These are phyloP conservation scores for Parasitella parasitica DNA, from an alignment of 371 early-diverging fungal genomes.

Conservation along the genomic window DNA sequence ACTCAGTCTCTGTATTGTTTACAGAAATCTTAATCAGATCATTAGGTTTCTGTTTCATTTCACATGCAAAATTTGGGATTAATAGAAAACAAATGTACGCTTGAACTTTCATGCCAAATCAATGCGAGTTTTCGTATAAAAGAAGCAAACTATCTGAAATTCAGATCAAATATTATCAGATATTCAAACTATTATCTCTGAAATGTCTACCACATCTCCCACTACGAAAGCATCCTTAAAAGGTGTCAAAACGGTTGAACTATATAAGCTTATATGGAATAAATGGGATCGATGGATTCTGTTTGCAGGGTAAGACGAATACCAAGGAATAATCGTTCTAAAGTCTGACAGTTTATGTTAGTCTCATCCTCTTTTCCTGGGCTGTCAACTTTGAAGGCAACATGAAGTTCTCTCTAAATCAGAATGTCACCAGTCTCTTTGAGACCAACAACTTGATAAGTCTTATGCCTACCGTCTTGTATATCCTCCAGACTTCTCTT, in stretches of 20 bases:
- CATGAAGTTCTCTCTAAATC: slow-evolving; percentile 10
- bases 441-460: slow-evolving; percentile 25
- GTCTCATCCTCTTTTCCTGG: slow-evolving; percentile 27
- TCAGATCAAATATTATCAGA: too few species aligned
- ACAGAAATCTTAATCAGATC: too few species aligned
- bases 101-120: too few species aligned
- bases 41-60: too few species aligned
- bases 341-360: background rate
- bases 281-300: slow-evolving; percentile 18
- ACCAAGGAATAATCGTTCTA: background rate
- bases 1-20: too few species aligned
- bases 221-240: too few species aligned
- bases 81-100: too few species aligned
- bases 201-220: too few species aligned
- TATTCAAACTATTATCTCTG: too few species aligned
- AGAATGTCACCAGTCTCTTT: slow-evolving; percentile 19
- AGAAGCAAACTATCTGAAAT: too few species aligned
- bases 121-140: too few species aligned
- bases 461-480: slow-evolving; percentile 22
- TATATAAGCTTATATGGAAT: slow-evolving; percentile 30
- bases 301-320: slow-evolving; percentile 20
- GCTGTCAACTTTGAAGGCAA: slow-evolving; percentile 20
- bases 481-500: slow-evolving; percentile 30
- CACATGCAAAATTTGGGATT: too few species aligned
- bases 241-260: slow-evolving; percentile 27